Percentiles rank a stretch among this genome's conserved stretches.
These are phyloP conservation scores for Caryopteris hybrid DNA, from an alignment of 305 asterid species.

Conservation along the genomic window DNA sequence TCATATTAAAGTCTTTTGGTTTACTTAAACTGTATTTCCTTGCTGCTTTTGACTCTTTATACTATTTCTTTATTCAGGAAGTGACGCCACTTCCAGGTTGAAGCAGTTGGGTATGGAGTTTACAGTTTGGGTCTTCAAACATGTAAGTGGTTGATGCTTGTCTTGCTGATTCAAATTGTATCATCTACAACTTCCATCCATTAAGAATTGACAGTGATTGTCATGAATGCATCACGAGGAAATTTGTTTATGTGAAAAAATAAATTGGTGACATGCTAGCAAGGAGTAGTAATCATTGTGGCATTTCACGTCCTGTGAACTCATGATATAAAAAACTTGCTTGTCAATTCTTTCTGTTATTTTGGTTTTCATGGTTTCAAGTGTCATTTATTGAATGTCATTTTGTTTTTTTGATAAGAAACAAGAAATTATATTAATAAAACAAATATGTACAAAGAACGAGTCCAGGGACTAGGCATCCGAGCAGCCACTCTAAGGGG, in stretches of 20 bases:
- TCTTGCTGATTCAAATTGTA: constrained; percentile 2
- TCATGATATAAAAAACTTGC: not conserved
- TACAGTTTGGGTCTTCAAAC: constrained; percentile 98
- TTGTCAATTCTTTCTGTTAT: not conserved
- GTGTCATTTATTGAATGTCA: constrained; percentile 13
- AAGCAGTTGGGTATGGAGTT: constrained; percentile 99
- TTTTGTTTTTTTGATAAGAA: too few relatives aligned
- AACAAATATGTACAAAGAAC: too few relatives aligned
- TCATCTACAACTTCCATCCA: constrained; percentile 5
- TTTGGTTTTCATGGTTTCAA: not conserved
- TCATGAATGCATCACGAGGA: constrained; percentile 8
- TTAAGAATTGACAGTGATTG: not conserved
- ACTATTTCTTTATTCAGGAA: constrained; percentile 48
- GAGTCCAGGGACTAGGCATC: too few relatives aligned
- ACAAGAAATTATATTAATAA: too few relatives aligned
- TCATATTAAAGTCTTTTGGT: too few relatives aligned
- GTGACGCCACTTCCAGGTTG: constrained; percentile 83
- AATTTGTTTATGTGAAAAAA: not conserved
- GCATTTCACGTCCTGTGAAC: not conserved
- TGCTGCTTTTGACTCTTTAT: constrained; percentile 4
- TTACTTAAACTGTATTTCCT: constrained; percentile 15
- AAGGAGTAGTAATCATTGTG: not conserved
- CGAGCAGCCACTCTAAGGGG: too few relatives aligned
- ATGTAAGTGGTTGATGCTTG: constrained; percentile 52
- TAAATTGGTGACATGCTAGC: not conserved